A percentile compares a stretch with the other conserved stretches of the same genome.
Conservation (phyloP, 495 filamentous ascomycete species). For the Halenospora varia region DNA sequence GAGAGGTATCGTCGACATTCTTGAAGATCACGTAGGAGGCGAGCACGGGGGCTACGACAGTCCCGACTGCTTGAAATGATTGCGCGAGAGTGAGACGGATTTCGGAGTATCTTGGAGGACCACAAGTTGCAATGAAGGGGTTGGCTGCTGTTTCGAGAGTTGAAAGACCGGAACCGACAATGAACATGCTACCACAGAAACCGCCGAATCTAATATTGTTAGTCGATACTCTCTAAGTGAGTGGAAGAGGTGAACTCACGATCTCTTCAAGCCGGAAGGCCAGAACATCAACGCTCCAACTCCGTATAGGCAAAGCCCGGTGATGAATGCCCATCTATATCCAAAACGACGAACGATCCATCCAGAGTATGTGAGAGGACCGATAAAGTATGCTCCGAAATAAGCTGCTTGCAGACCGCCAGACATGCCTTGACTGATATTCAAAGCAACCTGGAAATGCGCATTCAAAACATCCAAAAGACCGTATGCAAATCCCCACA, state of each 20-base stretch:
- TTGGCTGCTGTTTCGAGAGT: constrained; percentile 73
- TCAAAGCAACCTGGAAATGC: constrained; percentile 45
- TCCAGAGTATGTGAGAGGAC: constrained; percentile 47
- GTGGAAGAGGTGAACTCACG: constrained; percentile 18
- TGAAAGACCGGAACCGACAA: constrained; percentile 65
- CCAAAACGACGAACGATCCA: constrained; percentile 64
- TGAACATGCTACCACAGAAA: constrained; percentile 66
- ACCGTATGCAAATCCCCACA: constrained; percentile 42
- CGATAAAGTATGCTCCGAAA: constrained; percentile 48
- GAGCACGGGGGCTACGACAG: constrained; percentile 59
- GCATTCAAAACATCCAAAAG: constrained; percentile 52
- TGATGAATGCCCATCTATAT: constrained; percentile 58
- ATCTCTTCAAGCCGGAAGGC: constrained; percentile 52
- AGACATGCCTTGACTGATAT: constrained; percentile 39
- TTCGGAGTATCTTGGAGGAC: constrained; percentile 63
- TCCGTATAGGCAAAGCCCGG: constrained; percentile 51
- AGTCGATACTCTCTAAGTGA: neutral
- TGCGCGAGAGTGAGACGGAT: constrained; percentile 67
- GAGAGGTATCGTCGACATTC: constrained; percentile 43
- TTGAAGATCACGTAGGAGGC: constrained; percentile 68
- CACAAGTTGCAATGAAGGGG: constrained; percentile 52
- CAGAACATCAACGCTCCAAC: constrained; percentile 59
- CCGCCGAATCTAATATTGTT: constrained; percentile 47
- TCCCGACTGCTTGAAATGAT: constrained; percentile 64
- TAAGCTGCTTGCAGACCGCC: constrained; percentile 48